Evolutionary conservation across 441 rosid species (phyloP), one percentile per base, ranked within the genome.

Genomic region (Biscutella laevigata): DNA sequence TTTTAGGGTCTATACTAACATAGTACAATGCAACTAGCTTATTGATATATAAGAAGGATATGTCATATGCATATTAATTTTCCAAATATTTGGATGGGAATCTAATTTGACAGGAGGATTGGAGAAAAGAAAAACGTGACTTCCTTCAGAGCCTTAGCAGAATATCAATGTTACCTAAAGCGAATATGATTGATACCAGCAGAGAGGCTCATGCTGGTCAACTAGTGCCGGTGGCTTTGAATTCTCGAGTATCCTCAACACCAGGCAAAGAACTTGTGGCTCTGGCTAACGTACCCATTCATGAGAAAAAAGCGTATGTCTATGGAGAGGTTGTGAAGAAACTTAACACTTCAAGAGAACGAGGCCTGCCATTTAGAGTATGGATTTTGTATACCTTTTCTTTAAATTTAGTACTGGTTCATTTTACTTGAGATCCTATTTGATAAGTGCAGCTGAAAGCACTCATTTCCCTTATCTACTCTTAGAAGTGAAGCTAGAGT

Each of bases 91-190:
- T n/a, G 48, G 33, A 16, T 55, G 62, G 21, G 43, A 49, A 55
- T 53, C 25, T 55, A 43, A 47, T 21, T 66, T 74, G 74, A 42
- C 77, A 91, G 98, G 95, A 85, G 29, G 96, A 88, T 68, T 91
- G 98, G 98, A 78, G 82, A 66, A 91, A 85, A 64, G 98, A 83
- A 74, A 91, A 84, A 53, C 94, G 87, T 26, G 91, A 85, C 52
- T 91, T 91, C 73, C 90, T 88, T 60, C 96, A 85, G 76, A 91
- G 95, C 69, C 77, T 91, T 70, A 83, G 85, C 69, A 81, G 84
- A 44, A 86, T 91, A 71, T 82, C 98, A 62, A 70, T 82, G 55
- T 70, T 88, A 58, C 98, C 95, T 22, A 79, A 73, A 78, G 77
- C 82, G 16, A 85, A 88, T 67, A 33, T 70, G 48, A 43, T 46